Base-by-base conservation (phyloP, 1,284 basidiomycete genomes). In the Psilocybe mexicana region DNA sequence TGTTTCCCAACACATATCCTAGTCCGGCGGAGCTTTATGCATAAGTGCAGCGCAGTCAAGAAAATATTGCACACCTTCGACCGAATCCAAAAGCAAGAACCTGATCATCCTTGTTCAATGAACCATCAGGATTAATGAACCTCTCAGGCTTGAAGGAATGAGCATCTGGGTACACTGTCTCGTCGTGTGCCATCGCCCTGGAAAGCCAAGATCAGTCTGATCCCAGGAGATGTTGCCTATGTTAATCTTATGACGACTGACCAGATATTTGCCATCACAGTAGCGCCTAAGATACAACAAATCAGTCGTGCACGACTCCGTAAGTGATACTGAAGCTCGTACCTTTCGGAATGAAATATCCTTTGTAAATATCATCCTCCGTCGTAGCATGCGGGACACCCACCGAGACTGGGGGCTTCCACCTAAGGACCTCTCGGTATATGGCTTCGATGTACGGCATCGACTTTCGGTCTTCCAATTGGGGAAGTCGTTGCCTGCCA, bases 381-480 rank as follows among this genome's bases (percentile, higher is more conserved):
- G 40, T 49, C 18, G 51, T 23, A 1, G 50, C 38, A 53, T 68
- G 67, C 4, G 62, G 51, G 11, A 65, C 24, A 4, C 58, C 64
- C n/a, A 66, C 5, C 1, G 50, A 51, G 4, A 61, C 4, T 8
- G 63, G 58, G 33, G 65, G 66, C 2, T 44, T 48, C 50, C 63
- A 65, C 25, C 70, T 58, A 38, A 68, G 38, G 6, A 69, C 45
- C 57, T 76, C 74, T 18, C 68, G 66, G 38, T 69, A 66, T n/a
- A 75, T 54, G 7, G 71, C 72, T 45, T 74, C 71, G 10, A 72
- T 57, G 30, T 73, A 73, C 0, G 73, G 73, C 14, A 75, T 62
- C 6, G 62, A 54, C 23, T 47, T 24, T 3, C 70, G 61, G 58
- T 81, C 78, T n/a, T 64, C 65, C 40, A 76, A 74, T 2, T 61